A percentile compares a stretch with the other conserved stretches of the same genome.
phyloP scores from a whole-genome alignment of 768 basidiomycete species.

The Amylocystis lapponica region DNA sequence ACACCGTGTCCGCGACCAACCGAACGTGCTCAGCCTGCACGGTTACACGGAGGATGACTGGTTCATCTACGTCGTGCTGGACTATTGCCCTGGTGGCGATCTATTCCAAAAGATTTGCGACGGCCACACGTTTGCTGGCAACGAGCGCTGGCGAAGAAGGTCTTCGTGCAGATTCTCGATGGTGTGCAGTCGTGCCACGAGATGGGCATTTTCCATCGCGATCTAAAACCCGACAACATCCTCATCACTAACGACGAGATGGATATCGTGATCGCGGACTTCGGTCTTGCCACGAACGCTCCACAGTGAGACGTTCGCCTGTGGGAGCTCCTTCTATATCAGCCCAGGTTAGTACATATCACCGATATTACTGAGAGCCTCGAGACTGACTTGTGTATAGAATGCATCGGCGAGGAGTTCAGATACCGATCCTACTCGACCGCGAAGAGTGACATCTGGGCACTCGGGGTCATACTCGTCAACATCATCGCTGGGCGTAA shows the following conservation, averaged over 20 bases:
- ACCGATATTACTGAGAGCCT: neutral
- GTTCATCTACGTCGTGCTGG: conserved; percentile 66
- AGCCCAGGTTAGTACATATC: conserved; percentile 19
- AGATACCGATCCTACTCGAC: conserved; percentile 24
- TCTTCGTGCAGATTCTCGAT: conserved; percentile 52
- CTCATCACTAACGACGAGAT: conserved; percentile 35
- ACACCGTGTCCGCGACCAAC: conserved; percentile 50
- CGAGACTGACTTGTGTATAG: conserved; percentile 6
- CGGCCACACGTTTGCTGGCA: conserved; percentile 29
- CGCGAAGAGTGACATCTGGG: conserved; percentile 34
- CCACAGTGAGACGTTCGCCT: conserved; percentile 15
- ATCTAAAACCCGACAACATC: conserved; percentile 53
- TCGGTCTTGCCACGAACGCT: conserved; percentile 24
- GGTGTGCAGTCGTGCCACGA: conserved; percentile 47
- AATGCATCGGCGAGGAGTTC: conserved; percentile 19
- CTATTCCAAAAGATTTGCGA: conserved; percentile 41
- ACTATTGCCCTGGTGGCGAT: conserved; percentile 39
- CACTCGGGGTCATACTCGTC: conserved; percentile 44
- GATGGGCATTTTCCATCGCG: conserved; percentile 49
- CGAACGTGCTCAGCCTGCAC: conserved; percentile 67
- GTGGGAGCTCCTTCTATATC: conserved; percentile 20
- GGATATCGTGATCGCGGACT: conserved; percentile 41
- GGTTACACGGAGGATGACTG: conserved; percentile 54
- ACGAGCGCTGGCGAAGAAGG: conserved; percentile 41
- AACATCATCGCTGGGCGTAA: conserved; percentile 48